Conservation (phyloP, 495 filamentous ascomycete genomes). For the Hypoxylon lienhwacheense region DNA sequence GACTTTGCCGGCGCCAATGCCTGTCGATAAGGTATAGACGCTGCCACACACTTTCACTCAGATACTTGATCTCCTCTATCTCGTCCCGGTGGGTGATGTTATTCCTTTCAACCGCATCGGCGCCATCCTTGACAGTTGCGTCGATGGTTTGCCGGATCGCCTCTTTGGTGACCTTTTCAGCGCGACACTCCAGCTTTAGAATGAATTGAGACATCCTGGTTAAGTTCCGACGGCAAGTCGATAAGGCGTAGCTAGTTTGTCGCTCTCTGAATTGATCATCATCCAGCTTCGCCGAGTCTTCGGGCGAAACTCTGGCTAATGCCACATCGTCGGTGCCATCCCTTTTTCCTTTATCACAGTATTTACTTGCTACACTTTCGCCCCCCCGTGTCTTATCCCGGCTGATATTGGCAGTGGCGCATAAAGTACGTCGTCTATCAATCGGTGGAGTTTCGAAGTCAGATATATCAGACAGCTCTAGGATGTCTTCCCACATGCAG, state of each 20-base stretch:
- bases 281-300: conserved; percentile 5
- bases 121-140: conserved; percentile 23
- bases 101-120: not conserved
- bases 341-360: not conserved
- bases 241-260: conserved; percentile 21
- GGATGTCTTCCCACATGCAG: conserved; percentile 20
- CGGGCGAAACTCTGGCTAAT: not conserved
- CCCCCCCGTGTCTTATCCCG: not conserved
- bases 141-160: conserved; percentile 34
- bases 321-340: not conserved
- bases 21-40: conserved; percentile 34
- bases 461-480: conserved; percentile 10
- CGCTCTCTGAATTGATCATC: conserved; percentile 19
- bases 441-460: conserved; percentile 11
- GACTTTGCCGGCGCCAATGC: conserved; percentile 21
- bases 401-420: not conserved
- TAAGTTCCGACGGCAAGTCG: conserved; percentile 21
- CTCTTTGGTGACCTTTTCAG: conserved; percentile 35
- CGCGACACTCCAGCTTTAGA: conserved; percentile 34
- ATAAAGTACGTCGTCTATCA: not conserved
- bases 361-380: not conserved
- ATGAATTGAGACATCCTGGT: conserved; percentile 35
- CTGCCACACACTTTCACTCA: conserved; percentile 23
- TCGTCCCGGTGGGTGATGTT: conserved; percentile 5
- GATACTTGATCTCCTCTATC: conserved; percentile 27